Evolutionary conservation across 768 basidiomycete genomes (phyloP).

Genomic region (Exidia glandulosa): DNA sequence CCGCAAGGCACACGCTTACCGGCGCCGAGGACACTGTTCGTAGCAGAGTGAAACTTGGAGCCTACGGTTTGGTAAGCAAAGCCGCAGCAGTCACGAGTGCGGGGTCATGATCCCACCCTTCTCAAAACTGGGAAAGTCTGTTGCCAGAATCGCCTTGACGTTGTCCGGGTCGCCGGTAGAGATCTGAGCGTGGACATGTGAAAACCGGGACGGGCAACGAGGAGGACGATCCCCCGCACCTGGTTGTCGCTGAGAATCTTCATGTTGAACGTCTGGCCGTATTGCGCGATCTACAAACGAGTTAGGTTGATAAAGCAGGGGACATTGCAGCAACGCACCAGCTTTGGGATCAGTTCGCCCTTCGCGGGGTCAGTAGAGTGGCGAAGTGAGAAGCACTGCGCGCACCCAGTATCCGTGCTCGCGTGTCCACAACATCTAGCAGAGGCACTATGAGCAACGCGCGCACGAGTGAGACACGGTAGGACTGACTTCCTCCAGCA

Average conservation of each 20-base stretch:
- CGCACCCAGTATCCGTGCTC: background rate
- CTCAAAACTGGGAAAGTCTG: conserved; percentile 46
- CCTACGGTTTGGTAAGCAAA: too few relatives aligned
- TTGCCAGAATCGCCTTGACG: conserved; percentile 46
- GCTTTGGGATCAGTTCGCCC: background rate
- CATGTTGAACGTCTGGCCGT: background rate
- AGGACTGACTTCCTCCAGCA: background rate
- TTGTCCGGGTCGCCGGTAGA: conserved; percentile 43
- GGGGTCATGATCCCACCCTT: conserved; percentile 33
- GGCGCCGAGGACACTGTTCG: too few relatives aligned
- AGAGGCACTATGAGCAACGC: background rate
- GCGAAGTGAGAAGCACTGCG: too few relatives aligned
- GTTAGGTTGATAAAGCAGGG: background rate
- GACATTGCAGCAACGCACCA: background rate
- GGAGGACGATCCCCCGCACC: background rate
- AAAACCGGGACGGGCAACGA: background rate
- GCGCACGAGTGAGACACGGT: background rate
- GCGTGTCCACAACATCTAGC: background rate
- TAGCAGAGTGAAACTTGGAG: too few relatives aligned
- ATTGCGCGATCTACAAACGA: background rate
- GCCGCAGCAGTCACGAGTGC: background rate
- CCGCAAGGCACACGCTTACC: too few relatives aligned
- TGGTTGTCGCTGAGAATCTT: background rate
- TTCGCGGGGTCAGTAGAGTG: background rate
- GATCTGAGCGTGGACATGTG: conserved; percentile 12